Percentiles rank a stretch among this genome's conserved stretches.
These are phyloP conservation scores for Xylariaceae sp. DNA, from an alignment of 2,329 filamentous ascomycete genomes.

Conservation along the genomic window DNA sequence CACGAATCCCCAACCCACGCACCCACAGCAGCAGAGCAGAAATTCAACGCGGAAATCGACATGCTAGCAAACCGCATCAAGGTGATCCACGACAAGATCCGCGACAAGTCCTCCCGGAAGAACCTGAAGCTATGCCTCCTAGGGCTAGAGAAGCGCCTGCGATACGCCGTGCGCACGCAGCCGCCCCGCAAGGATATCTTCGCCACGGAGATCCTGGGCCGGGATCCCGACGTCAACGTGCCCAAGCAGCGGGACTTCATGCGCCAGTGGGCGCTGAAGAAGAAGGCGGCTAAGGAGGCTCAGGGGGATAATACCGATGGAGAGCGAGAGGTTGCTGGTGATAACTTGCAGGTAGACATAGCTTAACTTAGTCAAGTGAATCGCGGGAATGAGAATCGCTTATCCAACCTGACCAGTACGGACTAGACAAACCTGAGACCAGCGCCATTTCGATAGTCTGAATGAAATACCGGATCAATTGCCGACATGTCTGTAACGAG, in stretches of 20 bases:
- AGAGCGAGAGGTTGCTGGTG: background rate
- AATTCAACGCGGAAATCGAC: conserved; percentile 71
- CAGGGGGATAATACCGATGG: background rate
- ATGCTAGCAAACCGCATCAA: conserved; percentile 58
- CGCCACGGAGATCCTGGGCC: conserved; percentile 27
- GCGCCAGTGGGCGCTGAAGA: conserved; percentile 38
- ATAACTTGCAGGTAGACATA: conserved; percentile 4
- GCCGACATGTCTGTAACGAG: conserved; percentile 17
- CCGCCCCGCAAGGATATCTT: conserved; percentile 52
- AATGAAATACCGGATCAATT: conserved; percentile 7
- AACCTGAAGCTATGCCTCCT: conserved; percentile 75
- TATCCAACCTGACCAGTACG: no score
- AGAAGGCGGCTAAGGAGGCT: conserved; percentile 16
- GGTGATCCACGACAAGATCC: conserved; percentile 57
- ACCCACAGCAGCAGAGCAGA: conserved; percentile 25
- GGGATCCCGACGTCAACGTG: conserved; percentile 34
- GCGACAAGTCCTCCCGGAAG: conserved; percentile 71
- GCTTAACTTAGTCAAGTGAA: no score
- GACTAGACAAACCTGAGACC: no score
- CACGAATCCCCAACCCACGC: conserved; percentile 36
- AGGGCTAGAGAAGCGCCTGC: conserved; percentile 67
- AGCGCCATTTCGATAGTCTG: no score
- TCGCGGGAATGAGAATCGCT: no score
- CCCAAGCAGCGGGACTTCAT: conserved; percentile 49
- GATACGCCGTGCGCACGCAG: conserved; percentile 65